phyloP scores from a whole-genome alignment of 2,329 filamentous ascomycete genomes.

The Elsinoe perseae region DNA sequence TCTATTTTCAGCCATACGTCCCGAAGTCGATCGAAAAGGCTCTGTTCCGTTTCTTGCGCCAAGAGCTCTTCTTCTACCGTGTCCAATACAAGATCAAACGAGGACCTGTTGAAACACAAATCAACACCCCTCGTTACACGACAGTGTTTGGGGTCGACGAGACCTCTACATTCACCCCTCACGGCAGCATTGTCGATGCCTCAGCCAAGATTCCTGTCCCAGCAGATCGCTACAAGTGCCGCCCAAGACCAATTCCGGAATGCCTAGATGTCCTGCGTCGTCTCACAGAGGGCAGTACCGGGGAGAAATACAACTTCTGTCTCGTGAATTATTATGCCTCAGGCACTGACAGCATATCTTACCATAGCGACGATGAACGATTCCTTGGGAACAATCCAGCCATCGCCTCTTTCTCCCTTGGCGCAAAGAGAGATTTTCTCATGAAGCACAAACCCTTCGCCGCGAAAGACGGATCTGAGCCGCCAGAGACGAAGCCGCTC shows the following conservation, averaged over 20 bases:
- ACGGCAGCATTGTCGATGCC: constrained; percentile 18
- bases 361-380: constrained; percentile 71
- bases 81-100: constrained; percentile 61
- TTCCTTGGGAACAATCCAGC: constrained; percentile 63
- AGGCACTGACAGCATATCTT: constrained; percentile 68
- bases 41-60: constrained; percentile 63
- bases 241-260: constrained; percentile 61
- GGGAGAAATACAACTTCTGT: constrained; percentile 67
- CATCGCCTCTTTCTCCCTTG: constrained; percentile 68
- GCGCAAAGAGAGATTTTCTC: constrained; percentile 64
- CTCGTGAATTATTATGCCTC: constrained; percentile 79
- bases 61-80: constrained; percentile 66
- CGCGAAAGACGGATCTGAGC: constrained; percentile 27
- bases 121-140: constrained; percentile 52
- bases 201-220: constrained; percentile 35
- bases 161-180: constrained; percentile 52
- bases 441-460: constrained; percentile 66
- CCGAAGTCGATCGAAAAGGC: constrained; percentile 48
- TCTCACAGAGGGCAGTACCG: constrained; percentile 58
- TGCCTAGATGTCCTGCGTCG: constrained; percentile 58
- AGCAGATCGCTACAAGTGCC: constrained; percentile 48
- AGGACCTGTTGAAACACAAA: constrained; percentile 45
- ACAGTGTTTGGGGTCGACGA: constrained; percentile 56
- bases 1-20: constrained; percentile 70
- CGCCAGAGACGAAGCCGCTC: constrained; percentile 34